Base-by-base conservation (phyloP, 352 stramenopile genomes). In the Globisporangium sylvaticum region DNA sequence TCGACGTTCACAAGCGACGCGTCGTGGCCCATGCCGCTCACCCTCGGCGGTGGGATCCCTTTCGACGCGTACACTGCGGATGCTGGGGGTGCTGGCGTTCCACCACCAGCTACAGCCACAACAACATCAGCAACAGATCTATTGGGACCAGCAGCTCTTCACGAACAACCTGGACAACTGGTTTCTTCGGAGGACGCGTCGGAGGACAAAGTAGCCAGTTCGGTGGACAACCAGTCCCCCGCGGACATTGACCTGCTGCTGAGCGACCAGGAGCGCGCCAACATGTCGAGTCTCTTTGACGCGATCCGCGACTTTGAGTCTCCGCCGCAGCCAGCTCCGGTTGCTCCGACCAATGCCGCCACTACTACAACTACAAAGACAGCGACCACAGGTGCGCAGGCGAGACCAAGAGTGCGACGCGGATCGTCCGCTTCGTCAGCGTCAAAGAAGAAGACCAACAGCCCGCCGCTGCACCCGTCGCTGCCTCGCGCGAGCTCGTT, bases 221-320 rank as follows among this genome's bases (percentile, higher is more conserved):
- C 25, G 4, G 42, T 20, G 0, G 37, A 29, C 3, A 42, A 29
- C 44, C 64, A 74, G 42, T 68, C 42, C 2, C 48, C 64, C 1
- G 58, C 71, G 2, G 77, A 84, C 37, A 67, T 87, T 46, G 79
- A 87, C 27, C 66, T 92, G 52, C 57, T 92, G 55, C 63, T 92
- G 29, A 88, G 81, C 5, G 81, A 91, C 39, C 80, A 88, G 64
- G 83, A 92, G 46, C 73, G 77, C 32, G 77, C 73, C 10, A 89
- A 89, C 62, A 74, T 83, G 57, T 80, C 76, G 27, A 80, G 71
- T 65, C 66, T 91, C 48, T 81, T 92, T 42, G 83, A 92, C 34
- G 81, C 83, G 9, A 92, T 92, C 58, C 80, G 81, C 1, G 79
- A 91, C 64, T 91, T 91, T 27, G 80, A 90, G 32, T 79, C 77